A percentile compares a stretch with the other conserved stretches of the same genome.
Conservation (phyloP, 2,329 filamentous ascomycete species). For the Diaporthe aspalathi region DNA sequence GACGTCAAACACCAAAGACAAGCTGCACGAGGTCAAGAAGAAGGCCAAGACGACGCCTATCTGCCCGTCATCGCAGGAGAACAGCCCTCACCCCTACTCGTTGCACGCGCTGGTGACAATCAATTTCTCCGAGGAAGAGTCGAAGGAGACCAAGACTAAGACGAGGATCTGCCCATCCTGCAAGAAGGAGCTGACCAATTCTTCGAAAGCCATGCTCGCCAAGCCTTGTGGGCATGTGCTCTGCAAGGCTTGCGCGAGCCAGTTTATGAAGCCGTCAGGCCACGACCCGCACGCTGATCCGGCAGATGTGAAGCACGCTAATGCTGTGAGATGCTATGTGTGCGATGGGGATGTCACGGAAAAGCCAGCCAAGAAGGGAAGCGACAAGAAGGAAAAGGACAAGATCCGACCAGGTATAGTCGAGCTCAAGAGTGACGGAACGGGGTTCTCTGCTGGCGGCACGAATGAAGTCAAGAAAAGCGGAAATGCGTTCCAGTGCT, state of each 20-base stretch:
- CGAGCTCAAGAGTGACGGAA: slow-evolving; percentile 85
- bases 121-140: slow-evolving; percentile 79
- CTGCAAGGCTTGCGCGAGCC: slow-evolving; percentile 84
- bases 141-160: slow-evolving; percentile 57
- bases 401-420: slow-evolving; percentile 78
- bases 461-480: slow-evolving; percentile 82
- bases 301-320: slow-evolving; percentile 53
- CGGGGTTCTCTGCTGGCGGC: slow-evolving; percentile 91
- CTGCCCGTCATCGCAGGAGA: slow-evolving; percentile 79
- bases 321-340: slow-evolving; percentile 80
- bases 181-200: slow-evolving; percentile 83
- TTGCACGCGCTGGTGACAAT: slow-evolving; percentile 82
- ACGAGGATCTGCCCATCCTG: slow-evolving; percentile 81
- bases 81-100: slow-evolving; percentile 78
- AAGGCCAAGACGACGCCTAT: slow-evolving; percentile 75
- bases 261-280: slow-evolving; percentile 77
- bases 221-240: slow-evolving; percentile 93
- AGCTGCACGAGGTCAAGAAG: slow-evolving; percentile 67
- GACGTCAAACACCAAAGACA: slow-evolving; percentile 67
- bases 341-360: slow-evolving; percentile 82
- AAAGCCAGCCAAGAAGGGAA: slow-evolving; percentile 50
- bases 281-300: slow-evolving; percentile 71
- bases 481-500: slow-evolving; percentile 87
- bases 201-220: slow-evolving; percentile 82
- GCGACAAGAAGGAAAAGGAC: slow-evolving; percentile 62